These are phyloP conservation scores for Cicer chorassanicum DNA, from an alignment of 306 rosid species.

Conservation along the genomic window DNA sequence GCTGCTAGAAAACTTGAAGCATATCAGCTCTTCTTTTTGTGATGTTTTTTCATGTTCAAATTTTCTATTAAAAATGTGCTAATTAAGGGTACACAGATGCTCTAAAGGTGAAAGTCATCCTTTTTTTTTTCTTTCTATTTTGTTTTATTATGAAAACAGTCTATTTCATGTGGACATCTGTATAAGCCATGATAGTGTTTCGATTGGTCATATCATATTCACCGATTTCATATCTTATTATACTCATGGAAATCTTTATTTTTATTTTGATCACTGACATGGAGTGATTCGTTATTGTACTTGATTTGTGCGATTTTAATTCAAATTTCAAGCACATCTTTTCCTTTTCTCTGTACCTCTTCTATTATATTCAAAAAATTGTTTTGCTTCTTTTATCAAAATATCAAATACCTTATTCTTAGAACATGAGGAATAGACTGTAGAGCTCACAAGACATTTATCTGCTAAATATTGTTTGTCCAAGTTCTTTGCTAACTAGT, in stretches of 20 bases:
- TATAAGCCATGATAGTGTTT: conserved; percentile 8
- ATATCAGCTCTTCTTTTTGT: background rate
- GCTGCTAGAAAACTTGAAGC: background rate
- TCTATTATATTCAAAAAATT: conserved; percentile 1
- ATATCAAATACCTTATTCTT: conserved; percentile 24
- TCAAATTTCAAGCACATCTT: conserved; percentile 32
- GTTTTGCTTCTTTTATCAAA: conserved; percentile 27
- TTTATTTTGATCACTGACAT: conserved; percentile 9
- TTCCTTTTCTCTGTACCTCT: conserved; percentile 26
- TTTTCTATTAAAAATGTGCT: background rate
- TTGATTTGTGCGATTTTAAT: conserved; percentile 26
- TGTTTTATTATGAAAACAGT: background rate
- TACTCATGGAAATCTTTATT: conserved; percentile 23
- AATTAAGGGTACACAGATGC: background rate
- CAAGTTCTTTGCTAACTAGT: conserved; percentile 36
- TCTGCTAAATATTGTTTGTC: conserved; percentile 24
- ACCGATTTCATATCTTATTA: conserved; percentile 22
- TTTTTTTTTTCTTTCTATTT: background rate
- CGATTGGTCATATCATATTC: background rate
- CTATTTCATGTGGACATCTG: conserved; percentile 1
- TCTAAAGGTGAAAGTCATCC: conserved; percentile 2
- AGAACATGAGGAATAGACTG: conserved; percentile 33
- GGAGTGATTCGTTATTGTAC: conserved; percentile 12
- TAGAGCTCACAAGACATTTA: conserved; percentile 14
- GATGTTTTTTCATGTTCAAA: conserved; percentile 9